Percentiles rank a stretch among this genome's conserved stretches.
These are phyloP conservation scores for Eutrema yunnanense DNA, from an alignment of 345 rosid species.

Conservation along the genomic window DNA sequence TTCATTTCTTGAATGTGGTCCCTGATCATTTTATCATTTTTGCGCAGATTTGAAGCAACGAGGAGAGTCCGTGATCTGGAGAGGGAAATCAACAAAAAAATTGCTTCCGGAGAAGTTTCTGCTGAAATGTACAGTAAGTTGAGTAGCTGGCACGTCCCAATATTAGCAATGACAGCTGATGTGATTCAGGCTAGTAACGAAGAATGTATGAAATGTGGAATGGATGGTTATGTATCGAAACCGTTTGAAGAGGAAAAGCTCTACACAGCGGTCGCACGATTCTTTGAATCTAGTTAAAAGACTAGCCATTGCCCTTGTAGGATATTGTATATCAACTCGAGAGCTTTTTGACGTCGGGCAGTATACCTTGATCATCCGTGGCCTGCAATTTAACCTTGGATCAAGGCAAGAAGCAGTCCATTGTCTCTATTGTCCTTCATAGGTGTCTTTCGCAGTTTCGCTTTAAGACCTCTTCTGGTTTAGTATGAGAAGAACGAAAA, in stretches of 20 bases:
- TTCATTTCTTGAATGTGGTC: background rate
- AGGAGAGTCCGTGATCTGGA: conserved; percentile 56
- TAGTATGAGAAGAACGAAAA: conserved; percentile 1
- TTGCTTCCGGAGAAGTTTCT: conserved; percentile 46
- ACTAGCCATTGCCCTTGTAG: conserved; percentile 1
- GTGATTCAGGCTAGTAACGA: conserved; percentile 77
- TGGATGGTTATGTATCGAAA: conserved; percentile 82
- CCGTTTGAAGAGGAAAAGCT: conserved; percentile 84
- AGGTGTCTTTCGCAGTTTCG: background rate
- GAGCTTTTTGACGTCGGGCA: conserved; percentile 19
- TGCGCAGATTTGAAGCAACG: conserved; percentile 77
- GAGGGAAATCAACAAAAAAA: conserved; percentile 43
- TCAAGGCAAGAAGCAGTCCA: conserved; percentile 5
- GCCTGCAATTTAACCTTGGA: background rate
- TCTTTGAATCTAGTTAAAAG: conserved; percentile 47
- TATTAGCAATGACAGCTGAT: conserved; percentile 95
- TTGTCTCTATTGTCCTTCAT: background rate
- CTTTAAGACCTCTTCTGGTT: background rate
- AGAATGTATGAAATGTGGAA: conserved; percentile 70
- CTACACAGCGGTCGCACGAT: conserved; percentile 63
- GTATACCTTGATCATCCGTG: conserved; percentile 8
- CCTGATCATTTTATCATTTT: background rate
- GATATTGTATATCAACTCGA: conserved; percentile 12
- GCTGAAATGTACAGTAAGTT: conserved; percentile 36
- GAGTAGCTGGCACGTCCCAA: conserved; percentile 60